Evolutionary conservation across 495 filamentous ascomycete genomes (phyloP).

Genomic region (Aspergillus mulundensis): DNA sequence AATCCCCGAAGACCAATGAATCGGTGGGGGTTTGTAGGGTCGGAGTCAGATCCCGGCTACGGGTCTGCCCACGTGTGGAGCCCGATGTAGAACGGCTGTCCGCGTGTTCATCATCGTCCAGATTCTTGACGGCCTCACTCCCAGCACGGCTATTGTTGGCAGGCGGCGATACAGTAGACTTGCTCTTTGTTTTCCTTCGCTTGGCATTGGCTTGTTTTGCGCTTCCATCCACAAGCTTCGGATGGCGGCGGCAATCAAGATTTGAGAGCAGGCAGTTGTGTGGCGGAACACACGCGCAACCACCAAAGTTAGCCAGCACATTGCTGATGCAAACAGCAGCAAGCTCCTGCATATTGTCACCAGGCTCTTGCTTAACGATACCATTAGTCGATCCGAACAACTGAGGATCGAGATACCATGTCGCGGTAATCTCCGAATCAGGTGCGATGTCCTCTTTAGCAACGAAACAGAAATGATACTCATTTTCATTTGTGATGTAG

Average conservation of each 20-base stretch:
- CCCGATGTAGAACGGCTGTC: slow-evolving; percentile 66
- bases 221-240: slow-evolving; percentile 38
- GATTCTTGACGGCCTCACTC: slow-evolving; percentile 61
- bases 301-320: slow-evolving; percentile 79
- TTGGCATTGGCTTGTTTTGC: slow-evolving; percentile 41
- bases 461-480: slow-evolving; percentile 87
- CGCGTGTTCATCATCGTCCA: slow-evolving; percentile 48
- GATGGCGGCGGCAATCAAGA: slow-evolving; percentile 64
- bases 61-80: slow-evolving; percentile 68
- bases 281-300: slow-evolving; percentile 73
- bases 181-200: slow-evolving; percentile 57
- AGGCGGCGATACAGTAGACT: slow-evolving; percentile 59
- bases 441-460: slow-evolving; percentile 67
- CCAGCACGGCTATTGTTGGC: slow-evolving; percentile 75
- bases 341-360: slow-evolving; percentile 43
- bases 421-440: slow-evolving; percentile 59
- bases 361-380: slow-evolving; percentile 43
- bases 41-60: slow-evolving; percentile 80
- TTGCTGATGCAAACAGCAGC: slow-evolving; percentile 59
- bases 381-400: slow-evolving; percentile 43
- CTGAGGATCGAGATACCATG: slow-evolving; percentile 59
- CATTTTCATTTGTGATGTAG: slow-evolving; percentile 65
- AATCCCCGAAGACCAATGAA: slow-evolving; percentile 46
- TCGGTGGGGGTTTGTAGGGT: slow-evolving; percentile 38
- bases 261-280: slow-evolving; percentile 64